Evolutionary conservation across 768 basidiomycete genomes (phyloP), one percentile per base, ranked within the genome.

Genomic region (Rhizopogon vinicolor): DNA sequence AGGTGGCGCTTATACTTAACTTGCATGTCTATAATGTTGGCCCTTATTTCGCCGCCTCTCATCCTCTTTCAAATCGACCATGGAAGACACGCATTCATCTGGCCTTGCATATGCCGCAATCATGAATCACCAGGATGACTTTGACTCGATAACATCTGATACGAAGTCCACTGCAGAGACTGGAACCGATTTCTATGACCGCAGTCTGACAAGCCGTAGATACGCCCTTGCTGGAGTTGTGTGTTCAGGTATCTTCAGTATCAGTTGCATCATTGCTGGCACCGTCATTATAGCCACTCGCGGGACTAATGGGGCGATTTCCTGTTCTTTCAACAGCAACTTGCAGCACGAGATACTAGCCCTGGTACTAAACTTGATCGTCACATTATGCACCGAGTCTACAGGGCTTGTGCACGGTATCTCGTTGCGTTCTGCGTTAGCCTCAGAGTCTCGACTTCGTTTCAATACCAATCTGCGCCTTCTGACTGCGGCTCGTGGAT

Each of bases 401-500:
- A 69, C 59, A 5, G 69, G 68, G 4, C 63, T 63, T 16, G 63
- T 59, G 8, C 68, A 70, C 16, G 59, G 56, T 41, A 63, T 65
- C 35, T 60, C 67, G 0, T 43, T 69, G 57, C 67, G 68, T 14
- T 62, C 63, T 16, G 63, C 63, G 9, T 55, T 70, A 50, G 58
- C 67, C 8, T 62, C 68, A 8, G 51, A 69, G n/a, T 46, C 3
- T 18, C 64, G 56, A 19, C 31, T 56, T 69, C 55, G 18, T 18
- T 69, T 67, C 46, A 68, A 68, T 48, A 68, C 67, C 31, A 68
- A 68, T 55, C 60, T 68, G 31, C 63, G 67, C 41, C 51, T 69
- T 28, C 57, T 69, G 5, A 60, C 62, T 14, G 68, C 68, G 4
- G 52, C 53, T 13, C 39, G 37, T 1, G 61, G 65, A 1, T 54